phyloP scores from a whole-genome alignment of 306 rosid genomes.

The Benincasa hispida region DNA sequence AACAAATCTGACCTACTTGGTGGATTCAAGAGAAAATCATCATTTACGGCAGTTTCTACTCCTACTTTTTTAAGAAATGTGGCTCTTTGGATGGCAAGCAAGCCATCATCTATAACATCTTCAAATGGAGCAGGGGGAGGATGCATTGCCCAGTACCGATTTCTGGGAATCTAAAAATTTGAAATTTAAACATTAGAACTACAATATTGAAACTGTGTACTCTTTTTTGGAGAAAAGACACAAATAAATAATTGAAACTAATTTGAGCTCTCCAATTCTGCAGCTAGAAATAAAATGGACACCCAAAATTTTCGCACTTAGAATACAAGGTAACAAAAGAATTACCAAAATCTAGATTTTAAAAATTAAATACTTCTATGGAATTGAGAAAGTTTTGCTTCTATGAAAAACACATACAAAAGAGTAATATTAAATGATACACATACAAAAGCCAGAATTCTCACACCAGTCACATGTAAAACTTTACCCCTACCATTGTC shows the following conservation, averaged over 20 bases:
- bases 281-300: not conserved
- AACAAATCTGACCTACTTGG: constrained; percentile 75
- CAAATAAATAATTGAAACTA: not conserved
- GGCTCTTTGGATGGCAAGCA: constrained; percentile 86
- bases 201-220: not conserved
- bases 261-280: not conserved
- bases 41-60: constrained; percentile 74
- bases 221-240: not conserved
- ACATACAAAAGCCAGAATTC: not conserved
- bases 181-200: constrained; percentile 25
- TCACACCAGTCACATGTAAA: not conserved
- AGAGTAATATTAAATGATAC: too few species aligned
- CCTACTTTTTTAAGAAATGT: constrained; percentile 89
- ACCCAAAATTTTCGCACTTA: not conserved
- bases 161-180: constrained; percentile 81
- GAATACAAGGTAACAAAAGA: not conserved
- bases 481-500: not conserved
- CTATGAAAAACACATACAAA: not conserved
- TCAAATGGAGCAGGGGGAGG: constrained; percentile 97
- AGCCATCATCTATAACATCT: constrained; percentile 90
- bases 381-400: not conserved
- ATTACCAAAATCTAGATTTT: not conserved
- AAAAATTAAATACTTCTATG: not conserved
- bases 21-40: constrained; percentile 53
- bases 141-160: constrained; percentile 98